Evolutionary conservation across 129 eudicot species (phyloP).

Genomic region (Artemisia argyi): DNA sequence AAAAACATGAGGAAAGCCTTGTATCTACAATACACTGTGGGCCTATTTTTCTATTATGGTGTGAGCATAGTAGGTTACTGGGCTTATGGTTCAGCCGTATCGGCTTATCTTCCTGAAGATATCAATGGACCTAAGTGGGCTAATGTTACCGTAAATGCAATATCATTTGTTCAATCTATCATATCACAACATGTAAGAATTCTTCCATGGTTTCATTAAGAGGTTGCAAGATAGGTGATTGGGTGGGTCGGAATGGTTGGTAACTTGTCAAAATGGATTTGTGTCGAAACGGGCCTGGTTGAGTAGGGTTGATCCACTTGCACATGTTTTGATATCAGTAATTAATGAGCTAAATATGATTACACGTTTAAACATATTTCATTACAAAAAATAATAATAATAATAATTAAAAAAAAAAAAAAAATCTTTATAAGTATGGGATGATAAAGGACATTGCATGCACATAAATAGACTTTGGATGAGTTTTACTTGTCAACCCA

Average conservation of each 20-base stretch:
- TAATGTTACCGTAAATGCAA: conserved; percentile 40
- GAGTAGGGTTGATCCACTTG: not conserved
- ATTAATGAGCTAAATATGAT: too few relatives aligned
- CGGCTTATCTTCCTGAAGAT: conserved; percentile 42
- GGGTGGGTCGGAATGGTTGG: not conserved
- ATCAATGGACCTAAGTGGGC: conserved; percentile 63
- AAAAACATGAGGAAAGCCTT: conserved; percentile 60
- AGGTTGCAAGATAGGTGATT: not conserved
- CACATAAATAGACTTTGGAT: too few relatives aligned
- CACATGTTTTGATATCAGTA: not conserved
- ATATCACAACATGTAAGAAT: conserved; percentile 59
- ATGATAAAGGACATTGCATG: too few relatives aligned
- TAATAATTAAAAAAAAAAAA: too few relatives aligned
- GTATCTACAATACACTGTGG: conserved; percentile 46
- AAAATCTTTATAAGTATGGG: too few relatives aligned
- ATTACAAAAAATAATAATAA: too few relatives aligned
- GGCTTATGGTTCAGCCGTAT: conserved; percentile 58
- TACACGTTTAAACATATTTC: too few relatives aligned
- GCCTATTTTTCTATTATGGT: conserved; percentile 48
- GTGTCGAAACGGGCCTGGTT: not conserved
- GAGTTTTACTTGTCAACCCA: too few relatives aligned
- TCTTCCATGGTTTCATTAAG: not conserved
- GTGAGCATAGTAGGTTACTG: conserved; percentile 58
- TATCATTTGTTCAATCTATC: conserved; percentile 46
- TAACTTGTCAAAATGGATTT: not conserved